Percentiles rank a stretch among this genome's conserved stretches.
Conservation (phyloP, 2,329 filamentous ascomycete species). For the Nemania sp. region DNA sequence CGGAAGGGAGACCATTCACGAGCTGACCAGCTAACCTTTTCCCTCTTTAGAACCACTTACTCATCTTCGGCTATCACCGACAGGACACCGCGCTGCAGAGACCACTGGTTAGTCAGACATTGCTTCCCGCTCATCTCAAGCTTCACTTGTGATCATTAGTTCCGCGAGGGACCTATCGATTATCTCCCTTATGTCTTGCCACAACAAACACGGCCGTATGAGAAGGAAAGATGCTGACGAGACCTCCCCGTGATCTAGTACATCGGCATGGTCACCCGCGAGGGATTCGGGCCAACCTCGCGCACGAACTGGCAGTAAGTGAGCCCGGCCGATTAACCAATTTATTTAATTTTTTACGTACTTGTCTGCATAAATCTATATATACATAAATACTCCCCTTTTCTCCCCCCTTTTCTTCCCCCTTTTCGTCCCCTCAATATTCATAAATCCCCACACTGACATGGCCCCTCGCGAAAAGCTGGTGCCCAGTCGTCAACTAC, state of each 20-base stretch:
- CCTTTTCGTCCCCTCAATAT: not conserved
- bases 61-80: slow-evolving; percentile 10
- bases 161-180: no score
- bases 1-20: not conserved
- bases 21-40: not conserved
- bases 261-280: slow-evolving; percentile 12
- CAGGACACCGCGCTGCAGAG: not conserved
- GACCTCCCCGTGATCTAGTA: not conserved
- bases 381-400: not conserved
- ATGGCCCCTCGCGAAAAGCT: not conserved
- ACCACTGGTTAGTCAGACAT: not conserved
- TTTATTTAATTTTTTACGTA: not conserved
- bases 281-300: not conserved
- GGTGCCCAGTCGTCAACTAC: slow-evolving; percentile 17
- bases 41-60: not conserved
- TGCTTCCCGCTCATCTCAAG: not conserved
- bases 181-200: not conserved
- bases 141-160: not conserved
- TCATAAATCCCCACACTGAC: not conserved
- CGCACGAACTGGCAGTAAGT: slow-evolving; percentile 13
- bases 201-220: no score
- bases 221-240: no score
- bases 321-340: no score
- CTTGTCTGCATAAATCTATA: no score
- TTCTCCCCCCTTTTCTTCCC: not conserved